Conservation (phyloP, 2,329 filamentous ascomycete genomes). For the Neofusicoccum cordaticola region DNA sequence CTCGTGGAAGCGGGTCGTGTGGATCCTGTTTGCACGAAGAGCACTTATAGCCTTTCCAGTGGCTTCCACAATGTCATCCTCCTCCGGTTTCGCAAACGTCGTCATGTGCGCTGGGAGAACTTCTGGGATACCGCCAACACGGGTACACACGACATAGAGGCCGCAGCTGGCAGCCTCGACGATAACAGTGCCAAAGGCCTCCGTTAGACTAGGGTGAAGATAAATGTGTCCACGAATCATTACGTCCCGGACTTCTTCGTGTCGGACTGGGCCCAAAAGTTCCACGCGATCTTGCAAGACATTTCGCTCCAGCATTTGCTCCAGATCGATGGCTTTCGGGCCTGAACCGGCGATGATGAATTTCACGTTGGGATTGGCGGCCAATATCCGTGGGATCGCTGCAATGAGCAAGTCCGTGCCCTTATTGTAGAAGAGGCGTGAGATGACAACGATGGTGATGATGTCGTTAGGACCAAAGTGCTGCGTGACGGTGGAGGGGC, state of each 20-base stretch:
- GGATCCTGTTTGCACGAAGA: constrained; percentile 79
- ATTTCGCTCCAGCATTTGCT: constrained; percentile 96
- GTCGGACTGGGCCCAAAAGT: constrained; percentile 85
- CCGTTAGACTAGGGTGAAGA: constrained; percentile 88
- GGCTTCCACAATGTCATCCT: constrained; percentile 87
- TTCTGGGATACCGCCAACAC: constrained; percentile 94
- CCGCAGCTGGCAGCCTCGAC: constrained; percentile 96
- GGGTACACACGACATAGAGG: constrained; percentile 92
- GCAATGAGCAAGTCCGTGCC: constrained; percentile 96
- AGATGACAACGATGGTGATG: constrained; percentile 96
- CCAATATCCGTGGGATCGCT: constrained; percentile 87
- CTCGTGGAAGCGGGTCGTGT: constrained; percentile 92
- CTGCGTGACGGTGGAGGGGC: constrained; percentile 48
- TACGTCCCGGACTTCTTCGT: constrained; percentile 94
- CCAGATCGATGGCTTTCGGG: constrained; percentile 93
- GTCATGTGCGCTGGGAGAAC: constrained; percentile 97
- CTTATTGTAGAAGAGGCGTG: constrained; percentile 97
- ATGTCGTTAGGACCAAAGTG: constrained; percentile 78
- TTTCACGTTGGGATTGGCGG: constrained; percentile 84
- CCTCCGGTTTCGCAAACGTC: constrained; percentile 92
- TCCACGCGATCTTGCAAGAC: constrained; percentile 91
- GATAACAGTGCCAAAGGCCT: constrained; percentile 96
- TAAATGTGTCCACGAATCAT: constrained; percentile 98
- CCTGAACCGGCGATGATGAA: constrained; percentile 97
- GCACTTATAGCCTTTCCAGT: constrained; percentile 86